phyloP scores from a whole-genome alignment of 2,329 filamentous ascomycete species.

The Tetracladium maxilliforme region DNA sequence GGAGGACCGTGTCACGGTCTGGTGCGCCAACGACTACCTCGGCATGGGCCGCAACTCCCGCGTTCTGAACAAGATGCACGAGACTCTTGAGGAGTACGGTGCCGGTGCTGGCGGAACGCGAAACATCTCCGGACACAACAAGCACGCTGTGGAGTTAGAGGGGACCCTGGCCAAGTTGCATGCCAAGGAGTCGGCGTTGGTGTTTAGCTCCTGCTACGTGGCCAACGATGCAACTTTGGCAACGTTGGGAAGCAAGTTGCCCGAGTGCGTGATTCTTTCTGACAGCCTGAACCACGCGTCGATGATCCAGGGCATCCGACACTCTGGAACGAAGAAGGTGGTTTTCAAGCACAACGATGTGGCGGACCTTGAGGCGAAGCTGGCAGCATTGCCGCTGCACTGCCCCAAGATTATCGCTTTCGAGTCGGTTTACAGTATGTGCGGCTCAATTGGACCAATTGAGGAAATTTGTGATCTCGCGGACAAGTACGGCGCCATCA shows the following conservation, averaged over 20 bases:
- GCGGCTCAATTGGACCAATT: constrained; percentile 90
- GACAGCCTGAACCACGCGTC: constrained; percentile 96
- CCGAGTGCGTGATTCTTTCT: constrained; percentile 93
- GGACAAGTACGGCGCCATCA: constrained; percentile 94
- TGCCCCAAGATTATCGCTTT: constrained; percentile 97
- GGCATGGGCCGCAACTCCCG: constrained; percentile 89
- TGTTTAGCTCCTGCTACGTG: constrained; percentile 96
- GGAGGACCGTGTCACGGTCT: constrained; percentile 84
- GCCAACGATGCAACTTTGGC: constrained; percentile 95
- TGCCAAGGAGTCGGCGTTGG: constrained; percentile 79
- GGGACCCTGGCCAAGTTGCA: constrained; percentile 73
- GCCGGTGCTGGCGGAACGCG: constrained; percentile 89
- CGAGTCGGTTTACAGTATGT: constrained; percentile 99
- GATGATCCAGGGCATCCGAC: constrained; percentile 98
- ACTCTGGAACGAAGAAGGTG: constrained; percentile 92
- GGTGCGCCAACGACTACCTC: constrained; percentile 98
- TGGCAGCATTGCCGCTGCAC: constrained; percentile 71
- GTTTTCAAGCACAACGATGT: constrained; percentile 98
- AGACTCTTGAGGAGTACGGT: constrained; percentile 87
- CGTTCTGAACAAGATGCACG: constrained; percentile 84
- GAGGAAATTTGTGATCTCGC: constrained; percentile 91
- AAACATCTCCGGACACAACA: constrained; percentile 97
- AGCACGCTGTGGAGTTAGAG: constrained; percentile 80
- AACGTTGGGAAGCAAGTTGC: constrained; percentile 91
- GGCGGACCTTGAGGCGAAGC: constrained; percentile 80